Evolutionary conservation across 177 flowering plant species (phyloP), one percentile per base, ranked within the genome.

Genomic region (Vitis hybrid): DNA sequence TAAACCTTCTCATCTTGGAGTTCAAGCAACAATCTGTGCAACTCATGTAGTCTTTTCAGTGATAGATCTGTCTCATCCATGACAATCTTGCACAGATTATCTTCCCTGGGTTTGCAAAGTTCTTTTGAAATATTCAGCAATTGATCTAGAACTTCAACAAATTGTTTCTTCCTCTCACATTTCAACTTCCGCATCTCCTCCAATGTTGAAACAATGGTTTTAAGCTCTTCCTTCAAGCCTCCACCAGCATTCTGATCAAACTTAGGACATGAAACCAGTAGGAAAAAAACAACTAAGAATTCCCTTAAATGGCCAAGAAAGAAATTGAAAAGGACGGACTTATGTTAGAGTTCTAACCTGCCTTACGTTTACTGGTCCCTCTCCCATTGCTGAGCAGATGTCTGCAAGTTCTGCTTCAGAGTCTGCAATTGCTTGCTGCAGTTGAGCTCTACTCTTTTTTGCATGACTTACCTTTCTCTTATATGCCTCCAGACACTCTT

Each of bases 401-500:
- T 73, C 76, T n/a, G 89, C 87, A 71, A 93, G 80, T 73, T 91
- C 92, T 29, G 87, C 85, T 78, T 89, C 82, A 53, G 86, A 76
- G 66, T 79, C 85, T 58, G 90, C 90, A 76, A 91, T 83, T 16
- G 82, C 81, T 68, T 84, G 84, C 55, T 81, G 82, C 67, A 93
- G 76, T 70, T 84, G 83, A 57, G 88, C 87, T 76, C 85, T 81
- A 12, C 60, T 71, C 56, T 72, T 69, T 70, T 79, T 86, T 31
- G 97, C 94, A 48, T 75, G 81, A 51, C 90, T 93, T 50, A 91
- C 91, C 75, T 84, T 91, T 65, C 86, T 85, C 72, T 80, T 80
- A 64, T 91, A 93, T 16, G 83, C 87, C 45, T 86, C 90, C 14
- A 93, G 68, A 70, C 98, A 93, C 76, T 86, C 89, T 78, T 83